Conservation (phyloP, 371 early-diverging fungal species). For the Batrachochytrium dendrobatidis region DNA sequence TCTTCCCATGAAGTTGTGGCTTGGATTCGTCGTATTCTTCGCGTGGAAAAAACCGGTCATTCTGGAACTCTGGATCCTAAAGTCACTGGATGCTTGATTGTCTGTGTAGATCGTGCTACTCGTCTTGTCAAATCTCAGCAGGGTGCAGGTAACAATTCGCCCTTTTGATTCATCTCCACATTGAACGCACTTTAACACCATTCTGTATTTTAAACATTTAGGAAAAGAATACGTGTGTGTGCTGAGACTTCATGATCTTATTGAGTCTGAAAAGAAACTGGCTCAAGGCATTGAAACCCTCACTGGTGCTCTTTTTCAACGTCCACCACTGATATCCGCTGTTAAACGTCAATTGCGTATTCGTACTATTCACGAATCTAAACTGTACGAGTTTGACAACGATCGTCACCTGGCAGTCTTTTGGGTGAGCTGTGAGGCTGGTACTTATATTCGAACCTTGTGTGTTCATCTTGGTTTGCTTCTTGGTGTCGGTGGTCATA, state of each 20-base stretch:
- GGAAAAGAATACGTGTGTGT: slow-evolving; percentile 98
- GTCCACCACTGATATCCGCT: slow-evolving; percentile 99
- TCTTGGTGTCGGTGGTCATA: slow-evolving; percentile 97
- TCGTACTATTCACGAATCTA: slow-evolving; percentile 95
- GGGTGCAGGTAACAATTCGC: slow-evolving; percentile 67
- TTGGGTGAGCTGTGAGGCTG: slow-evolving; percentile 99
- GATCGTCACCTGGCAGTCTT: slow-evolving; percentile 94
- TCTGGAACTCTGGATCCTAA: slow-evolving; percentile 99
- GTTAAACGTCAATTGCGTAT: slow-evolving; percentile 99
- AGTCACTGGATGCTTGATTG: slow-evolving; percentile 98
- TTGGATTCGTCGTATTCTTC: slow-evolving; percentile 98
- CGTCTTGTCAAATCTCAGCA: slow-evolving; percentile 99
- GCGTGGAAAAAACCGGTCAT: slow-evolving; percentile 99
- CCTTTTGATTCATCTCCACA: not conserved
- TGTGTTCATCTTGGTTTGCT: slow-evolving; percentile 98
- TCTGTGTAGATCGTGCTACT: slow-evolving; percentile 98
- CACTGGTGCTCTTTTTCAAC: slow-evolving; percentile 98
- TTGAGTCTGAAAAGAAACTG: slow-evolving; percentile 83
- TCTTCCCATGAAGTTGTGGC: slow-evolving; percentile 99
- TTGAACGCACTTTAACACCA: not conserved
- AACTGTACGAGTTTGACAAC: slow-evolving; percentile 94
- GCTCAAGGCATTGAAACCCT: slow-evolving; percentile 84
- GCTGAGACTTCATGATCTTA: slow-evolving; percentile 89
- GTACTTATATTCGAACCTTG: slow-evolving; percentile 99
- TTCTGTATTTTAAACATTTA: not conserved